Conservation (phyloP, 2,329 filamentous ascomycete genomes). For the Alternaria sp. region DNA sequence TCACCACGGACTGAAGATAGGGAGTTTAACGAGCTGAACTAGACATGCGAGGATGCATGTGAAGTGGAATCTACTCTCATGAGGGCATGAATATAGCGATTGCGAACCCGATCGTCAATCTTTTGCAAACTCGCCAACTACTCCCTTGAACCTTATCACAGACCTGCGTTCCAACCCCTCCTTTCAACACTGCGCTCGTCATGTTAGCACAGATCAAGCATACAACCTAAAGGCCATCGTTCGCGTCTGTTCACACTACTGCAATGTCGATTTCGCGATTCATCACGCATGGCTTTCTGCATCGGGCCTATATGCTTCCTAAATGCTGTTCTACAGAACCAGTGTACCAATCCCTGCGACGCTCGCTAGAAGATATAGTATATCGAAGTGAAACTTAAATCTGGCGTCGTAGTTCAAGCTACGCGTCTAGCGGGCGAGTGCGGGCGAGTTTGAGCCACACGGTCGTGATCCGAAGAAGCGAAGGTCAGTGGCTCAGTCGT, state of each 20-base stretch:
- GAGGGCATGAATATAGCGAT: not conserved
- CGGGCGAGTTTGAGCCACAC: not conserved
- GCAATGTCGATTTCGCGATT: not conserved
- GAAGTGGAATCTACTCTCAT: not conserved
- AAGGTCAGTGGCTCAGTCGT: not conserved
- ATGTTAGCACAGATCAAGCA: not conserved
- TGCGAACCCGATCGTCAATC: not conserved
- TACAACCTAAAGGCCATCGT: not conserved
- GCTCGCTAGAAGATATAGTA: not conserved
- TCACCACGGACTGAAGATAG: not conserved
- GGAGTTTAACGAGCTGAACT: not conserved
- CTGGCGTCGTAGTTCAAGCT: not conserved
- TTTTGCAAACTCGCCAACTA: not conserved
- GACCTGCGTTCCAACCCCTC: not conserved
- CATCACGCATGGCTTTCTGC: not conserved
- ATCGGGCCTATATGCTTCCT: not conserved
- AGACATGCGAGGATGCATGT: not conserved
- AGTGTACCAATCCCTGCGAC: not conserved
- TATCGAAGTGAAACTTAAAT: not conserved
- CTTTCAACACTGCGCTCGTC: not conserved
- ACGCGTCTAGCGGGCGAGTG: not conserved
- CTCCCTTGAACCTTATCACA: not conserved
- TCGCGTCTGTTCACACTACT: not conserved
- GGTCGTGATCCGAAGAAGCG: not conserved
- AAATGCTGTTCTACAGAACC: not conserved